These are phyloP conservation scores for Brassica juncea DNA, from an alignment of 345 rosid species.

Conservation along the genomic window DNA sequence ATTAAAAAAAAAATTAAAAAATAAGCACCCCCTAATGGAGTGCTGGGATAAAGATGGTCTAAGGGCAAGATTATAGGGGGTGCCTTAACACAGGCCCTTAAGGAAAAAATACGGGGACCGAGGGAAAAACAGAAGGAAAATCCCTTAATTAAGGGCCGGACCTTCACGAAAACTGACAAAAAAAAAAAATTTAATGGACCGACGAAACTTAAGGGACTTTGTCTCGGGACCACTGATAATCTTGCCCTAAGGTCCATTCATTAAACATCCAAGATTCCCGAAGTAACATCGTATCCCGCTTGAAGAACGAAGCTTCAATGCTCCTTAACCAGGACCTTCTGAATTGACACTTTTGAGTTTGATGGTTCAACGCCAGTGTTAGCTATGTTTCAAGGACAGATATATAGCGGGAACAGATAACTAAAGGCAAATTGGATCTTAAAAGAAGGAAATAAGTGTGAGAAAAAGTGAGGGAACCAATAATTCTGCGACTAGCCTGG, in stretches of 20 bases:
- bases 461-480: not conserved
- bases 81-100: too few species aligned
- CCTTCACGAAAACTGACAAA: too few species aligned
- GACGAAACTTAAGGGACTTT: too few species aligned
- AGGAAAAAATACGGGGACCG: too few species aligned
- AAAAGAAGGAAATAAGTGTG: not conserved
- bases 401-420: not conserved
- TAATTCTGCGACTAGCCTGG: conserved; percentile 18
- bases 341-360: not conserved
- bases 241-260: not conserved
- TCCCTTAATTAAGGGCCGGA: too few species aligned
- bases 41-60: too few species aligned
- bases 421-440: not conserved
- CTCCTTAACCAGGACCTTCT: not conserved
- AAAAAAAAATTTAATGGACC: too few species aligned
- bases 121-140: too few species aligned
- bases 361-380: not conserved
- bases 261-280: not conserved
- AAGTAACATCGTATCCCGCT: not conserved
- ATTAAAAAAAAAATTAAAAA: too few species aligned
- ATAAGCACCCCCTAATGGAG: too few species aligned
- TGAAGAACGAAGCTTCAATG: not conserved
- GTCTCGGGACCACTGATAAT: too few species aligned
- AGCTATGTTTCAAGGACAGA: not conserved
- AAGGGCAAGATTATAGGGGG: too few species aligned